Base-by-base conservation (phyloP, 73 alveolate genomes). In the Symbiodinium natans region DNA sequence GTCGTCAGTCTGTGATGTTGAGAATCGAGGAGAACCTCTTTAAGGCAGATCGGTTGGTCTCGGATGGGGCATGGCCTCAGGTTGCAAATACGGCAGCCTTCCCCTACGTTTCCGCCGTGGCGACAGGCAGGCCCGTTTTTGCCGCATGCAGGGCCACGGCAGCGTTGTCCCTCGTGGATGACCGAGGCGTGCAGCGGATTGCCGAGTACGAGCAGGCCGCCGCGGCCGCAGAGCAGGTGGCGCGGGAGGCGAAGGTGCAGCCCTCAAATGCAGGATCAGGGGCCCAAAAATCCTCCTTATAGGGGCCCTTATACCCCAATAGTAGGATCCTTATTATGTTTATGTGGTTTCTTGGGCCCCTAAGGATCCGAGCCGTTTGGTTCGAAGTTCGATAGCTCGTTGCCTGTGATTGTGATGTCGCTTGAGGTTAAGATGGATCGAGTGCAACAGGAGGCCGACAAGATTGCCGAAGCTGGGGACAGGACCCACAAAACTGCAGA, bases 161-260 rank as follows among this genome's bases (percentile, higher is more conserved):
- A n/a, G n/a, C n/a, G n/a, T n/a, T n/a, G n/a, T n/a, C n/a, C n/a
- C n/a, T n/a, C n/a, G n/a, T n/a, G n/a, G n/a, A n/a, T n/a, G n/a
- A n/a, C 68, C 6, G 29, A 52, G 68, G 68, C 21, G 29, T 52
- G 68, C 68, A 52, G 68, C 68, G 68, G 68, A 27, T 52, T 27
- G 68, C 68, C 68, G 68, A 52, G 68, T 52, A 52, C 68, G 68
- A 52, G 68, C 68, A 52, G 68, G 68, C 68, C 68, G 68, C 68
- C 68, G 15, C 68, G 21, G 68, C 68, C 21, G 68, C 68, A 52
- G 68, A 52, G 68, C 29, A 52, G 68, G 29, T 52, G 68, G 68
- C 68, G 15, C 68, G 68, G 29, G 68, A 52, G 29, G 68, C 68
- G 68, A 52, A 52, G 68, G 68, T n/a, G n/a, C n/a, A n/a, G n/a